Evolutionary conservation across 75 land plant species (phyloP), one percentile per base, ranked within the genome.

Genomic region (Isoetes taiwanensis): DNA sequence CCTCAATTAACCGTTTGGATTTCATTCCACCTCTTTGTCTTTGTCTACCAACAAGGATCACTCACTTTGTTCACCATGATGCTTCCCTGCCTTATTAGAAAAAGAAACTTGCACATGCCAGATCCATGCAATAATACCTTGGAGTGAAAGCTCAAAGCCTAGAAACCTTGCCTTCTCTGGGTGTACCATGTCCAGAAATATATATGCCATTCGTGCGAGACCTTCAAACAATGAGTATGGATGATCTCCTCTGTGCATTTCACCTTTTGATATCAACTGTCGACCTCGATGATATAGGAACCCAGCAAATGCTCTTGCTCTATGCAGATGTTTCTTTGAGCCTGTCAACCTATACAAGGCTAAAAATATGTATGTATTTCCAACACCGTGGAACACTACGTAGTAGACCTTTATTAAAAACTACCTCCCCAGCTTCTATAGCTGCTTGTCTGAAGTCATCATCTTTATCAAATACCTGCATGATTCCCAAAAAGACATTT

Each of bases 181-280:
- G 11, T 70, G 56, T 38, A 50, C 56, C 74, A 86, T 73, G 69
- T 90, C 94, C 10, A 86, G 46, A 59, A 77, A 78, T 37, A 86
- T 82, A 61, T 75, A 60, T 20, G 94, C 85, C 66, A 80, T 76
- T 25, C 97, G 93, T 5, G 76, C 97, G 48, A 71, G 33, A 8
- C 97, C 97, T 80, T 90, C 93, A 68, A 83, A 90, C 42, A 90
- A 55, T 5, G 94, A 90, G 65, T 54, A 72, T 0, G 88, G 87
- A 54, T 56, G 75, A 64, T 90, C 97, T 12, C 97, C 97, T 33
- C 85, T 77, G 61, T 90, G 87, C 88, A 86, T 83, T 43, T 67
- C 52, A 25, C 93, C 85, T 0, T 66, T 43, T n/a, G 75, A 61
- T 17, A 86, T 86, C 34, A 90, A 72, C 30, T 43, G 46, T 17